Base-by-base conservation (phyloP, 257 asterid species). In the Solanum peruvianum region DNA sequence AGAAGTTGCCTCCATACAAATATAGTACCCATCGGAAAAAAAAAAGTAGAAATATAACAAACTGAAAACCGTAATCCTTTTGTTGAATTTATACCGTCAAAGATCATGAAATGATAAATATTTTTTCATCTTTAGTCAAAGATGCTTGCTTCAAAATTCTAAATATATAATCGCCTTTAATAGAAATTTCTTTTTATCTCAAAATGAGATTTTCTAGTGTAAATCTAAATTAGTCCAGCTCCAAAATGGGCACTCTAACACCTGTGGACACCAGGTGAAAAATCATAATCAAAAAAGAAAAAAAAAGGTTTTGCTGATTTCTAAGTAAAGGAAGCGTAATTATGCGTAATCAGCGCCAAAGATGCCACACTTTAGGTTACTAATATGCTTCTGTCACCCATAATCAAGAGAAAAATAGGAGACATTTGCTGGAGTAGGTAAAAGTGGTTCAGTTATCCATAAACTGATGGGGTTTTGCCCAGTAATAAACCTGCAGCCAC, bases 141-240 rank as follows among this genome's bases (percentile, higher is more conserved):
- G 25, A 66, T 66, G 1, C 12, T 0, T 0, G 2, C 0, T 64
- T 64, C 0, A 2, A 2, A 10, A 52, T 16, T 49, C 1, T 6
- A 2, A 3, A 6, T 52, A 52, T 16, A 52, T 52, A 49, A 15
- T 49, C 0, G 21, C 9, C 1, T 49, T 49, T 49, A 15, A 1
- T 9, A 23, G 2, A 7, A 0, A 60, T 0, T 23, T 2, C 1
- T 49, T 49, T 49, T 1, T 5, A 1, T 15, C 3, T 2, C 21
- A 6, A 14, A 49, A 49, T 49, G 39, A 37, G 25, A 60, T 6
- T 58, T 60, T 23, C 1, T 7, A 2, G 2, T 9, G 1, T 0
- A 5, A 25, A 66, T 66, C 1, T 0, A 14, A 66, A 66, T 25
- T 66, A 66, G 9, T 12, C 35, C 1, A 15, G 9, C 60, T 0